These are phyloP conservation scores for Flaveria trinervia DNA, from an alignment of 129 eudicot species.

Conservation along the genomic window DNA sequence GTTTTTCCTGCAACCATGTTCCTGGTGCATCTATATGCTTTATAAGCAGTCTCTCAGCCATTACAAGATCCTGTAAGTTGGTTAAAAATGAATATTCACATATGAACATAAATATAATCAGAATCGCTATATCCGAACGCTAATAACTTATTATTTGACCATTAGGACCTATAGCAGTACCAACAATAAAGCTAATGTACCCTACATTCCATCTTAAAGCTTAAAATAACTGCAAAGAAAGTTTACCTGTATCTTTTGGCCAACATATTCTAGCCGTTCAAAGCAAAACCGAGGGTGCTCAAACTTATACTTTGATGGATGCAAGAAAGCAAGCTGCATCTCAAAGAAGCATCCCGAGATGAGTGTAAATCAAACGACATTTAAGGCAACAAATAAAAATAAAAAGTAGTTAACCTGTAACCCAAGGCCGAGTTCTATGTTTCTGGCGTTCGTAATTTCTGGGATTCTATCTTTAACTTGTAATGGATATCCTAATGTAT, in stretches of 20 bases:
- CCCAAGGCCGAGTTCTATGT: constrained; percentile 95
- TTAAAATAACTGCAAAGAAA: background rate
- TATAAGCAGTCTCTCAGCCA: constrained; percentile 98
- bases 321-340: constrained; percentile 82
- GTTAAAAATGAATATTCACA: background rate
- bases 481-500: constrained; percentile 73
- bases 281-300: constrained; percentile 95
- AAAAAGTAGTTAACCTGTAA: constrained; percentile 57
- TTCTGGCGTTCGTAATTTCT: constrained; percentile 93
- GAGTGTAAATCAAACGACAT: background rate
- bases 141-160: background rate
- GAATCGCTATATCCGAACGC: background rate
- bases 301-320: constrained; percentile 90
- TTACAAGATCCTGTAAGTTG: constrained; percentile 83
- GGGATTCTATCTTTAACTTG: constrained; percentile 71
- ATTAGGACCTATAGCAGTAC: background rate
- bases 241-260: constrained; percentile 96
- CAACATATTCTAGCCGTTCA: constrained; percentile 84
- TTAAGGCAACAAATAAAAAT: background rate
- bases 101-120: background rate
- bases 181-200: background rate
- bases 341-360: constrained; percentile 13
- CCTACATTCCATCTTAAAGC: background rate
- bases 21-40: constrained; percentile 99
- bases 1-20: constrained; percentile 80